Conservation (phyloP, 495 filamentous ascomycete species). For the Aspergillus bertholletiae region DNA sequence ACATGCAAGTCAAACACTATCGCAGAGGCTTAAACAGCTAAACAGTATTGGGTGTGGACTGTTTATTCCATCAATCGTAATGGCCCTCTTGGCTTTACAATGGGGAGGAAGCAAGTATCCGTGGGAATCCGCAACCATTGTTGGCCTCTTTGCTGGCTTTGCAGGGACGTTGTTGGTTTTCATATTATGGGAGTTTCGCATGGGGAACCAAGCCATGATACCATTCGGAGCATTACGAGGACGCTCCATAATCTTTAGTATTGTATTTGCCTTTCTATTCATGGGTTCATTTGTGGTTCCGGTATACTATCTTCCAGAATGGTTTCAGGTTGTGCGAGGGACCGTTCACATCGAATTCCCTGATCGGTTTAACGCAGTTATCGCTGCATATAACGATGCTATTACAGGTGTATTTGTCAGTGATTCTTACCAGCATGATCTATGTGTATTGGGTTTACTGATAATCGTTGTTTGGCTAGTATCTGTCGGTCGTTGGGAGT, state of each 20-base stretch:
- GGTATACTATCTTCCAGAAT: constrained; percentile 32
- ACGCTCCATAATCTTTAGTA: constrained; percentile 5
- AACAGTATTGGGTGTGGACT: constrained; percentile 47
- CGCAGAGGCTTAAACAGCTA: constrained; percentile 14
- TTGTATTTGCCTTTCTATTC: constrained; percentile 17
- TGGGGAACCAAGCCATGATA: constrained; percentile 44
- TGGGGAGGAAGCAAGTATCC: constrained; percentile 54
- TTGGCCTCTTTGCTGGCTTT: constrained; percentile 48
- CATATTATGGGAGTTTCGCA: constrained; percentile 43
- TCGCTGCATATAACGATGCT: background rate
- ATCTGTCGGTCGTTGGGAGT: background rate
- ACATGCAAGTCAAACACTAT: background rate
- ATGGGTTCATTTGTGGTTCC: constrained; percentile 21
- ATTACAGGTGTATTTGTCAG: background rate
- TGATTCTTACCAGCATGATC: background rate
- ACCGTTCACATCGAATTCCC: constrained; percentile 16
- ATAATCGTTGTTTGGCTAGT: background rate
- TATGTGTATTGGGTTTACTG: no score
- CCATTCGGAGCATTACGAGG: constrained; percentile 22
- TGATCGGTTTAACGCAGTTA: background rate
- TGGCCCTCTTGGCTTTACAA: constrained; percentile 56
- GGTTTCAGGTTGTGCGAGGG: constrained; percentile 34
- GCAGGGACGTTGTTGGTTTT: constrained; percentile 44
- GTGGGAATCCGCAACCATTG: constrained; percentile 50
- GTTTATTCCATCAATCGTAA: constrained; percentile 50